Conservation (phyloP, 2,329 filamentous ascomycete species). For the Capronia coronata region DNA sequence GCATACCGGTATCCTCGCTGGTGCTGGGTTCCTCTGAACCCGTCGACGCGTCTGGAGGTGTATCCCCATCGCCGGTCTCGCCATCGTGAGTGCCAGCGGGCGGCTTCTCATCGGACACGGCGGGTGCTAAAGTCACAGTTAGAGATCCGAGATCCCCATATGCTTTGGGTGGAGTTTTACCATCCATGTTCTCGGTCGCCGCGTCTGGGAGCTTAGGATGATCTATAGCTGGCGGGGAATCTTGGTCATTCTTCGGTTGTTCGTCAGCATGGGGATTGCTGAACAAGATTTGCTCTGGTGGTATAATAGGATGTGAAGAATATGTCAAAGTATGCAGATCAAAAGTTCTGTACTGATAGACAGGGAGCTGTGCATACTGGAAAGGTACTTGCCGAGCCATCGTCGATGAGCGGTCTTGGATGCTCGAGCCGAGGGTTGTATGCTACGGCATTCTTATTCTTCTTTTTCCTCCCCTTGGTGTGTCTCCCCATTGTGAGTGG, state of each 20-base stretch:
- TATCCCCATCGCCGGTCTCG: constrained; percentile 24
- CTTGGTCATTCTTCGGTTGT: constrained; percentile 18
- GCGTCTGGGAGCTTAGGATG: constrained; percentile 3
- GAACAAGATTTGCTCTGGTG: constrained; percentile 17
- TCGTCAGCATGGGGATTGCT: constrained; percentile 23
- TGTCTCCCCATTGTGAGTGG: constrained; percentile 36
- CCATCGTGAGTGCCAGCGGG: constrained; percentile 34
- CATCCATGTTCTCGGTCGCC: constrained; percentile 13
- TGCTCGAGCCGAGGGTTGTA: constrained; percentile 30
- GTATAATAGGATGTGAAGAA: constrained; percentile 33
- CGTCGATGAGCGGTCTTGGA: constrained; percentile 34
- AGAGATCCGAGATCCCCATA: constrained; percentile 30
- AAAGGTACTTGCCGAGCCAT: constrained; percentile 32
- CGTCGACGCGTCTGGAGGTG: neutral
- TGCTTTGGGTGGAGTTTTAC: constrained; percentile 29
- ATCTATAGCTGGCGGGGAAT: constrained; percentile 7
- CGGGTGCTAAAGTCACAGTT: constrained; percentile 24
- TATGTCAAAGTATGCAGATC: constrained; percentile 37
- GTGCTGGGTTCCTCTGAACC: constrained; percentile 2
- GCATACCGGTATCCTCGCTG: constrained; percentile 8
- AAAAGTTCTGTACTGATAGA: constrained; percentile 40
- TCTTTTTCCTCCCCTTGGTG: constrained; percentile 33
- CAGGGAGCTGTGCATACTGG: constrained; percentile 42
- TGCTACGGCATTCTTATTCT: constrained; percentile 31
- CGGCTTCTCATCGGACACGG: neutral